A percentile compares a stretch with the other conserved stretches of the same genome.
phyloP scores from a whole-genome alignment of 257 asterid species.

The Rauvolfia tetraphylla region DNA sequence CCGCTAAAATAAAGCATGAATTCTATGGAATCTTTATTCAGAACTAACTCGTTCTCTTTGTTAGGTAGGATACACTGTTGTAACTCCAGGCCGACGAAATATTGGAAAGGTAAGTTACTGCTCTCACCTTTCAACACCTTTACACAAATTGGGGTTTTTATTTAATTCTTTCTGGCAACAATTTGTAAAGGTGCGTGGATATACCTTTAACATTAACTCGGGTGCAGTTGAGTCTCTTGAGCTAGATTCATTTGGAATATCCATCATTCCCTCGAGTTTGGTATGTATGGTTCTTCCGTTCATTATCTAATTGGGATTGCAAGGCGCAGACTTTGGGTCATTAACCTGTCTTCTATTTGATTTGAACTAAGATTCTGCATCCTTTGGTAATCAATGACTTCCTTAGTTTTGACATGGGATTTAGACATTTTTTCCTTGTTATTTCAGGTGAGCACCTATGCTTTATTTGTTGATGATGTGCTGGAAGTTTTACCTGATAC shows the following conservation, averaged over 20 bases:
- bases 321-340: background rate
- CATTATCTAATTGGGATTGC: background rate
- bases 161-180: slow-evolving; percentile 9
- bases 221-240: slow-evolving; percentile 58
- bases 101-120: slow-evolving; percentile 51
- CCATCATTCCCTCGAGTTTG: slow-evolving; percentile 66
- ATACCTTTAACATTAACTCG: slow-evolving; percentile 52
- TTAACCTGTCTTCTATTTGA: background rate
- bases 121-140: slow-evolving; percentile 4
- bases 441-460: slow-evolving; percentile 63
- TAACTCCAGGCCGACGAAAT: slow-evolving; percentile 38
- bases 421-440: background rate
- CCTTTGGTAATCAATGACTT: background rate
- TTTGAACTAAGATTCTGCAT: background rate
- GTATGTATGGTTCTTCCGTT: slow-evolving; percentile 31
- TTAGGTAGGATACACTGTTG: slow-evolving; percentile 66
- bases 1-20: background rate
- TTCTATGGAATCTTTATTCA: background rate
- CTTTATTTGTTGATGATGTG: slow-evolving; percentile 57
- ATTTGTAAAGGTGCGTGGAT: slow-evolving; percentile 56
- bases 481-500: slow-evolving; percentile 48
- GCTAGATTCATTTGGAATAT: slow-evolving; percentile 70
- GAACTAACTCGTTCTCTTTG: slow-evolving; percentile 16
- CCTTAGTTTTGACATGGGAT: background rate
- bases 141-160: background rate